Evolutionary conservation across 2,329 filamentous ascomycete species (phyloP).

Genomic region (Colletotrichum liriopes): DNA sequence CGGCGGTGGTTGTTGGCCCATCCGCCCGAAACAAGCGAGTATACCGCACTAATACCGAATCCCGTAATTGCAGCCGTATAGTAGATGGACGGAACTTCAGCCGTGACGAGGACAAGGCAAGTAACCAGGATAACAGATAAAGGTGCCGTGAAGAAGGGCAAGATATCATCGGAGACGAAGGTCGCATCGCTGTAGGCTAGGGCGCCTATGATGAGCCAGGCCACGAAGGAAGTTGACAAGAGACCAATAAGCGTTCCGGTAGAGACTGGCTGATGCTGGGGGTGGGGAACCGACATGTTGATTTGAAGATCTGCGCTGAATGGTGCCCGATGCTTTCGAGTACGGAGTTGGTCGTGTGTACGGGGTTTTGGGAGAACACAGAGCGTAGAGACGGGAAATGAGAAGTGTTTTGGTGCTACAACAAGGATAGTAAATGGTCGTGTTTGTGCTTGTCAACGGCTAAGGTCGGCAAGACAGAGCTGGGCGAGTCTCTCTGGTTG

Average conservation of each 20-base stretch:
- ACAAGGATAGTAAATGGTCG: neutral
- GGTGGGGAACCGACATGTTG: neutral
- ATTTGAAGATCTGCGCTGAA: neutral
- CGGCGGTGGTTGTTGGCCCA: neutral
- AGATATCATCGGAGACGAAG: neutral
- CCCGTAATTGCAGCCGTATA: constrained; percentile 1
- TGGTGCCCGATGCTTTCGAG: neutral
- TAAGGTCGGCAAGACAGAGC: neutral
- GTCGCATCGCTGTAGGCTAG: constrained; percentile 10
- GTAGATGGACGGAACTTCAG: neutral
- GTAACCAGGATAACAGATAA: neutral
- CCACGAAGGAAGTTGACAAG: neutral
- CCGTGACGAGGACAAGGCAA: neutral
- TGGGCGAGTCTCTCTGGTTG: neutral
- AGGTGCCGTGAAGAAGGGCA: neutral
- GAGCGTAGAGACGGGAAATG: neutral
- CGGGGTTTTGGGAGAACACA: neutral
- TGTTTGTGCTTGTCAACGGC: neutral
- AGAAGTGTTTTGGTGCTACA: neutral
- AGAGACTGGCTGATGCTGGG: neutral
- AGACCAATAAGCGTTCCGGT: neutral
- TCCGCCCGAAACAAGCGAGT: neutral
- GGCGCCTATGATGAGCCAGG: neutral
- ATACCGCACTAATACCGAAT: neutral
- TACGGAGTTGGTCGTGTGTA: neutral